Base-by-base conservation (phyloP, 192 early-diverging fungal genomes). In the Coemansia sp. region DNA sequence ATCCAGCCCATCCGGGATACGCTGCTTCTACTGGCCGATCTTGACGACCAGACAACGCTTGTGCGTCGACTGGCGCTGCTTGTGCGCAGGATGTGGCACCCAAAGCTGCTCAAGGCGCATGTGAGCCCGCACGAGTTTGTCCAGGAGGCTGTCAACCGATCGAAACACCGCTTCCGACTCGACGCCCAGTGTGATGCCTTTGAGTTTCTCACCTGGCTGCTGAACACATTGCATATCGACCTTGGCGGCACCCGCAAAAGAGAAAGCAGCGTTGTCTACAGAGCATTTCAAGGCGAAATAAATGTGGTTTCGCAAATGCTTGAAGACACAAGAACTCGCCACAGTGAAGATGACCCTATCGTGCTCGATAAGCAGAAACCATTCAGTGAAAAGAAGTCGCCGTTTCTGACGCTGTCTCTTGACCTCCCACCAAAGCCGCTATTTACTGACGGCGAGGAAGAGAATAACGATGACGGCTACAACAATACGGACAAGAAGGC, bases 81-180 rank as follows among this genome's bases (percentile, higher is more conserved):
- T 29, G 72, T 95, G 7, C 87, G 93, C 41, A 95, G 94, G 65
- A 90, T 99, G 62, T 97, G 95, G 95, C 95, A 94, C 71, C 85
- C 91, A 52, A 79, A 85, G 32, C 93, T 92, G 13, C 96, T 96
- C 69, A 96, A 96, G 59, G 91, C 90, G 0, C 97, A 99, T 82
- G 91, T 96, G 41, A 92, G 90, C 71, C 97, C 95, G 6, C 97
- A 99, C 72, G 97, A 99, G 67, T 73, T 97, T 2, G 73, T 96
- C 4, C 96, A 99, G 85, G 96, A 97, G 83, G 87, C 96, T 15
- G 86, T 87, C 4, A 92, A 87, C 63, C 87, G 91, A 2, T 94
- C 92, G 71, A 84, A 87, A 17, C 87, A 90, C 48, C 74, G 84
- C 48, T 99, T 96, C 73, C 85, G 86, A 38, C 72, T 96, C 20